A percentile compares a stretch with the other conserved stretches of the same genome.
Evolutionary conservation across 2,329 filamentous ascomycete genomes (phyloP).

Genomic region (Gliomastix tumulicola): DNA sequence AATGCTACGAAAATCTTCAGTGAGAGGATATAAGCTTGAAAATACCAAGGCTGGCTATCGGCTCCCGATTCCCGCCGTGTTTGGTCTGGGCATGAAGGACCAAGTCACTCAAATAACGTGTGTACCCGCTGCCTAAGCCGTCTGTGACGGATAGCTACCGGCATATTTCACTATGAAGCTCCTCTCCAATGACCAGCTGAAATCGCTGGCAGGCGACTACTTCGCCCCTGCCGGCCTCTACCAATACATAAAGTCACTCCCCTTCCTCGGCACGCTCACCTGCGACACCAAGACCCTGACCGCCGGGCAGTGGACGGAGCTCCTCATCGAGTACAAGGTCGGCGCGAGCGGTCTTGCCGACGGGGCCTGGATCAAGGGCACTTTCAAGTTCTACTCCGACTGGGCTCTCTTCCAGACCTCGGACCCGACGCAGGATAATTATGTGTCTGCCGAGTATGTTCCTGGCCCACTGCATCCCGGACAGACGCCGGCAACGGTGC

Average conservation of each 20-base stretch:
- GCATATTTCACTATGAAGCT: constrained; percentile 14
- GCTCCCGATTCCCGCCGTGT: too few relatives aligned
- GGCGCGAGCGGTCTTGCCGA: constrained; percentile 11
- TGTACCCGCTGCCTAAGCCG: too few relatives aligned
- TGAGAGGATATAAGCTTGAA: too few relatives aligned
- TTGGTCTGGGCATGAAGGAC: too few relatives aligned
- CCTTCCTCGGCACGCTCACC: constrained; percentile 16
- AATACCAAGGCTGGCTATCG: too few relatives aligned
- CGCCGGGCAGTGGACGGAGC: constrained; percentile 20
- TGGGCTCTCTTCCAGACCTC: constrained; percentile 26
- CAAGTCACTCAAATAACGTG: too few relatives aligned
- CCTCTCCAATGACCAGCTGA: constrained; percentile 12
- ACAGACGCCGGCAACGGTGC: constrained; percentile 23
- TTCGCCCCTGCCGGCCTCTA: constrained; percentile 18
- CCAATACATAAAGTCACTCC: constrained; percentile 16
- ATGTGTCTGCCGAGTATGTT: constrained; percentile 22
- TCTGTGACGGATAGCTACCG: too few relatives aligned
- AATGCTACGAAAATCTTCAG: too few relatives aligned
- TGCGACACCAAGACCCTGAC: constrained; percentile 13
- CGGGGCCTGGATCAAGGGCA: constrained; percentile 28
- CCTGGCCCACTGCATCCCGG: constrained; percentile 14
- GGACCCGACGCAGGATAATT: constrained; percentile 17
- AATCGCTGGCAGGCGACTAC: constrained; percentile 12
- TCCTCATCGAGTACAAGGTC: constrained; percentile 16
- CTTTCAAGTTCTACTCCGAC: constrained; percentile 29